Evolutionary conservation across 345 rosid species (phyloP), one percentile per base, ranked within the genome.

Genomic region (Cardamine occulta): DNA sequence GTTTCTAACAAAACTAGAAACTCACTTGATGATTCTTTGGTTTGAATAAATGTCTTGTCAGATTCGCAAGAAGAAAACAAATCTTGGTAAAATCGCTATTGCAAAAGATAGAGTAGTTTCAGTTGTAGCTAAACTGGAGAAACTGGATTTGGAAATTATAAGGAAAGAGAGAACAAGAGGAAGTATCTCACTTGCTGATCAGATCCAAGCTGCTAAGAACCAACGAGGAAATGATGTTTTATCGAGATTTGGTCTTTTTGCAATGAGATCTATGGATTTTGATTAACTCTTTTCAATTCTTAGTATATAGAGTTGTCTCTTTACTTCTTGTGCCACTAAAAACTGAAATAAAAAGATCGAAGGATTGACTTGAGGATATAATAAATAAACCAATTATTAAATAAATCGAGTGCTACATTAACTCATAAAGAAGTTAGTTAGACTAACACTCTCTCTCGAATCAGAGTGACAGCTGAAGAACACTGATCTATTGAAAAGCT

Each of bases 131-230:
- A 81, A 82, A 28, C 80, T 88, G 87, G 89, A 87, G 87, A 84
- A 87, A 7, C 54, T 87, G 70, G 90, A 89, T 55, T 54, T 83
- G 67, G 91, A 88, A 74, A 58, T 84, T 52, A 69, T 85, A 55
- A 82, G 67, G 84, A 85, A 75, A 76, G 90, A 89, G 70, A 87
- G 85, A 71, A 77, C 72, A 73, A 80, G 57, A 58, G 85, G 79
- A 37, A 80, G 82, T 69, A 76, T 81, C 74, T 86, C 96, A 14
- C 88, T 94, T 32, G 97, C 96, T 8, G 97, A 94, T 45, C 93
- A 91, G 87, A 91, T 93, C 74, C 85, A 23, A 74, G 93, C 88
- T 0, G 94, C 96, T 59, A 91, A 85, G 68, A 88, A 39, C 63
- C 88, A 37, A 81, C 77, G 85, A 81, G 77, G 77, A 65, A 76